A percentile compares a stretch with the other conserved stretches of the same genome.
Evolutionary conservation across 352 stramenopile species (phyloP).

Genomic region (Globisporangium abappressorium): DNA sequence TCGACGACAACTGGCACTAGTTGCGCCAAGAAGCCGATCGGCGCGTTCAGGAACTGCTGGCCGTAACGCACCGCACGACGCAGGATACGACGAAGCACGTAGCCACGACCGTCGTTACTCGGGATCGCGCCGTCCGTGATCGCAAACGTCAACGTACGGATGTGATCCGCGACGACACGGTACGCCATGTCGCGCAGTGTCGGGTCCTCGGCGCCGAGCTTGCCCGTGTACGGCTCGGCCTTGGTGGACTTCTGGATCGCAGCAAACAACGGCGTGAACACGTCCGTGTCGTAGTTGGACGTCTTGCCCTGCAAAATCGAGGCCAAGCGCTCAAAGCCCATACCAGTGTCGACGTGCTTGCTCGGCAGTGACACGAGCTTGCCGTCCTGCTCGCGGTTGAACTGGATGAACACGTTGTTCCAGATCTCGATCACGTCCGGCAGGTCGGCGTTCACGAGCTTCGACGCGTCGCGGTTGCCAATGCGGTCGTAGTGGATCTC

Average conservation of each 20-base stretch:
- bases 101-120: conserved; percentile 97
- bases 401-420: conserved; percentile 99
- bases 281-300: conserved; percentile 99
- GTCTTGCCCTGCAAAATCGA: conserved; percentile 91
- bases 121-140: conserved; percentile 97
- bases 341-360: conserved; percentile 99
- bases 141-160: conserved; percentile 96
- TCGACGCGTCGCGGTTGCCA: conserved; percentile 88
- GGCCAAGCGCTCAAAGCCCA: conserved; percentile 96
- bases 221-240: conserved; percentile 73
- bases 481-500: conserved; percentile 99
- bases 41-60: conserved; percentile 95
- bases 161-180: conserved; percentile 98
- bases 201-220: conserved; percentile 89
- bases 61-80: conserved; percentile 97
- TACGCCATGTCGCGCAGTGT: conserved; percentile 88
- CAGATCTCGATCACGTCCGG: conserved; percentile 99
- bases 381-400: conserved; percentile 93
- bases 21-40: conserved; percentile 94
- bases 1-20: conserved; percentile 93
- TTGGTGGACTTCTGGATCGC: conserved; percentile 88
- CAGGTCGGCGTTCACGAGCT: conserved; percentile 97
- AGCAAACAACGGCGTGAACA: conserved; percentile 96
- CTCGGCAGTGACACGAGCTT: conserved; percentile 89
- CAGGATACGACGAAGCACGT: conserved; percentile 98